Conservation (phyloP, 108 stramenopile genomes). For the Mayamaea pseudoterrestris region DNA sequence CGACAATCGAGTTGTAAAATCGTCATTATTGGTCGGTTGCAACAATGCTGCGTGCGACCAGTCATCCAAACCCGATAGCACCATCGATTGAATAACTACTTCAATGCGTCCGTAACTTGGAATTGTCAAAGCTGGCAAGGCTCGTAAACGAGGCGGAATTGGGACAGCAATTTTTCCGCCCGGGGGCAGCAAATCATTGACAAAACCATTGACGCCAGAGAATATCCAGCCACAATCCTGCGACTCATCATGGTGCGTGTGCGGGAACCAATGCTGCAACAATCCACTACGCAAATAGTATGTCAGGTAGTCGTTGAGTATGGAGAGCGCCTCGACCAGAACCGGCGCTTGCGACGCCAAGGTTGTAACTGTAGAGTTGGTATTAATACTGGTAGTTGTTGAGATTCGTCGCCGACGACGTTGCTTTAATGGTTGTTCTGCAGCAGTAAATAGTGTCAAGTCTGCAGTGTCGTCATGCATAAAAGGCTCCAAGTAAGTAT, state of each 20-base stretch:
- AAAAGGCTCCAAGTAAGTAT: slow-evolving; percentile 14
- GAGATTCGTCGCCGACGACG: not conserved
- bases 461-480: slow-evolving; percentile 1
- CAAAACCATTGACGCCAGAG: slow-evolving; percentile 50
- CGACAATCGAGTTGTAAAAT: not conserved
- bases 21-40: slow-evolving; percentile 4
- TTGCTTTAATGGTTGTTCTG: not conserved
- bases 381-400: not conserved
- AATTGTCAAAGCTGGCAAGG: slow-evolving; percentile 28
- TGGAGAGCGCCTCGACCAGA: not conserved
- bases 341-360: slow-evolving; percentile 1
- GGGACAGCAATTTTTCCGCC: slow-evolving; percentile 3
- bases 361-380: not conserved
- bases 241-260: not conserved
- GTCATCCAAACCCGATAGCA: slow-evolving; percentile 39
- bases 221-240: slow-evolving; percentile 40
- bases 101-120: slow-evolving; percentile 20
- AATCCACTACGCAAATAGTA: slow-evolving; percentile 21
- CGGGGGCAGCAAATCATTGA: slow-evolving; percentile 20
- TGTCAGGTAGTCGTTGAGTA: slow-evolving; percentile 13
- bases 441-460: not conserved
- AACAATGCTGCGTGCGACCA: slow-evolving; percentile 30
- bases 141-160: slow-evolving; percentile 20
- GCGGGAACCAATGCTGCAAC: slow-evolving; percentile 10
- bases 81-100: slow-evolving; percentile 14